These are phyloP conservation scores for Tricladium varicosporioides DNA, from an alignment of 2,329 filamentous ascomycete species.

Conservation along the genomic window DNA sequence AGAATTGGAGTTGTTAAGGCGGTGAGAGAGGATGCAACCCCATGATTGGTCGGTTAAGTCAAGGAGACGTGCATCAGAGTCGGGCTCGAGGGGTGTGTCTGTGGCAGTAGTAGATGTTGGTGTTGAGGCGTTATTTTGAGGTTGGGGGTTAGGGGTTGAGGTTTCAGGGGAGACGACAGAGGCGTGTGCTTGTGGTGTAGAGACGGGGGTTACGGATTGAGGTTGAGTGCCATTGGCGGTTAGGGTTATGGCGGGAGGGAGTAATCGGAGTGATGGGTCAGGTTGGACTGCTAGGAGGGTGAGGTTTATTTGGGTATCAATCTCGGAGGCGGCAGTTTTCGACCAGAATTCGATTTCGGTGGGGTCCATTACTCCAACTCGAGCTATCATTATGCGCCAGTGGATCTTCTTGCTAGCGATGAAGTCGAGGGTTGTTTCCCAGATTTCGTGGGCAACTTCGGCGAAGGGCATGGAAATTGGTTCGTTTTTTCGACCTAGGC, in stretches of 20 bases:
- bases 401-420: slow-evolving; percentile 68
- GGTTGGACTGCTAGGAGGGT: slow-evolving; percentile 65
- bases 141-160: slow-evolving; percentile 24
- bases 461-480: slow-evolving; percentile 51
- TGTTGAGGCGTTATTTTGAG: slow-evolving; percentile 16
- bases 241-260: slow-evolving; percentile 54
- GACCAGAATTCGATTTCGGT: slow-evolving; percentile 63
- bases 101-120: slow-evolving; percentile 32
- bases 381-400: slow-evolving; percentile 75
- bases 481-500: slow-evolving; percentile 59
- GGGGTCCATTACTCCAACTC: slow-evolving; percentile 65
- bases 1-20: slow-evolving; percentile 58
- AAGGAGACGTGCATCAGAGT: slow-evolving; percentile 66
- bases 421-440: slow-evolving; percentile 74
- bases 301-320: slow-evolving; percentile 48
- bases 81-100: slow-evolving; percentile 43
- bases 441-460: slow-evolving; percentile 72
- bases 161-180: slow-evolving; percentile 57
- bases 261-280: slow-evolving; percentile 60
- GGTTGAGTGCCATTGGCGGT: slow-evolving; percentile 42
- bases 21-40: slow-evolving; percentile 68
- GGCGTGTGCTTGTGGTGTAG: slow-evolving; percentile 56
- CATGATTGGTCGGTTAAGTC: slow-evolving; percentile 75
- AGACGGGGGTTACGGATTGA: slow-evolving; percentile 57
- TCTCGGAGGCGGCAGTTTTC: slow-evolving; percentile 50